Evolutionary conservation across 495 filamentous ascomycete species (phyloP).

Genomic region (Penicillium alfredii): DNA sequence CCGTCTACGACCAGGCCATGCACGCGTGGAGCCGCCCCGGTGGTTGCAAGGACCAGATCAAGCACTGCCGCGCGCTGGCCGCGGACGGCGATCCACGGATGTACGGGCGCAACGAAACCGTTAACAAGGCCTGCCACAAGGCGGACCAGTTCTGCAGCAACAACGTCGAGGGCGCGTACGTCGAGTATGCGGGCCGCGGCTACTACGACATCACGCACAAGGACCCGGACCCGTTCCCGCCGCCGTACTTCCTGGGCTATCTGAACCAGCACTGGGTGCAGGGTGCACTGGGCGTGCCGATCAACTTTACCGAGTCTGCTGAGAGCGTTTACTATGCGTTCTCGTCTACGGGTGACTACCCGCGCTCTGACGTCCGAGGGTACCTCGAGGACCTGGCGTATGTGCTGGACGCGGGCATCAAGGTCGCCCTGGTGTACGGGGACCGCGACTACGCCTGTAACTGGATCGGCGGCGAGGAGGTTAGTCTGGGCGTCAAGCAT

Average conservation of each 20-base stretch:
- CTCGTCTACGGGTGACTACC: constrained; percentile 39
- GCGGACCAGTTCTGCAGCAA: constrained; percentile 36
- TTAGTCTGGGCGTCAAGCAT: constrained; percentile 37
- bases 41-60: constrained; percentile 49
- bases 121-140: constrained; percentile 33
- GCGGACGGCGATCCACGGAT: constrained; percentile 38
- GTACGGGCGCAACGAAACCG: constrained; percentile 39
- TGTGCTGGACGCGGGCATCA: constrained; percentile 51
- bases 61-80: constrained; percentile 38
- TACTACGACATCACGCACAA: constrained; percentile 58
- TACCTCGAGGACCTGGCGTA: constrained; percentile 48
- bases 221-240: constrained; percentile 56
- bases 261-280: constrained; percentile 59
- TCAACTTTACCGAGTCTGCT: constrained; percentile 59
- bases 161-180: constrained; percentile 33
- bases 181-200: constrained; percentile 36
- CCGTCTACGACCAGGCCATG: constrained; percentile 41
- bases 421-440: constrained; percentile 65
- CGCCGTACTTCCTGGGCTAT: constrained; percentile 55
- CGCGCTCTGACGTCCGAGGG: constrained; percentile 40
- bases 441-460: constrained; percentile 57
- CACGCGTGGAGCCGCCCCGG: constrained; percentile 45
- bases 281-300: constrained; percentile 53
- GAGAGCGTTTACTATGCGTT: constrained; percentile 49
- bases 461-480: constrained; percentile 43